phyloP scores from a whole-genome alignment of 805 yeast species.

The Ogataea methanolica region DNA sequence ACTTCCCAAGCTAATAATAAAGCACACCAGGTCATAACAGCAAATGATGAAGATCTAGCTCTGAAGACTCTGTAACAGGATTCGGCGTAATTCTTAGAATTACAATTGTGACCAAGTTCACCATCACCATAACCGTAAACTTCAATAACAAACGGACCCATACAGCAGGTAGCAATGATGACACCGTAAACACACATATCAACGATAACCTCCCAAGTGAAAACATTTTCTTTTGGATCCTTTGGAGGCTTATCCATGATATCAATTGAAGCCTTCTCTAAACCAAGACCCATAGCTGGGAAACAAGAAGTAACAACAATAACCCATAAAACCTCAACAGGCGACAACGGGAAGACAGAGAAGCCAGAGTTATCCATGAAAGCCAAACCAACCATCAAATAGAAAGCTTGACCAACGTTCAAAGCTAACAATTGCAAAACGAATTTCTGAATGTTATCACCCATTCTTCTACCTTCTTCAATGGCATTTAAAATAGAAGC shows the following conservation, averaged over 20 bases:
- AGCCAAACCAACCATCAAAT: constrained; percentile 66
- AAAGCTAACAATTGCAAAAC: constrained; percentile 69
- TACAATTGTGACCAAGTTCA: constrained; percentile 61
- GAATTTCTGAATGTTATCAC: constrained; percentile 72
- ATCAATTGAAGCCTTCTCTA: constrained; percentile 60
- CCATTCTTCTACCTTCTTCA: constrained; percentile 79
- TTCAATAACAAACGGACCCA: constrained; percentile 59
- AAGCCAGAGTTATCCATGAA: constrained; percentile 57
- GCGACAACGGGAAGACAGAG: constrained; percentile 80
- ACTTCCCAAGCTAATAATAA: constrained; percentile 82
- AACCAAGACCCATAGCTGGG: constrained; percentile 81
- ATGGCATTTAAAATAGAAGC: constrained; percentile 75
- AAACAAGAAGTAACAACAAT: constrained; percentile 74
- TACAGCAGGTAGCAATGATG: constrained; percentile 68
- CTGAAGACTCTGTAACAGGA: constrained; percentile 61
- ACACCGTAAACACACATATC: constrained; percentile 73
- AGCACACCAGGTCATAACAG: constrained; percentile 84
- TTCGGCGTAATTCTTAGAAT: constrained; percentile 35
- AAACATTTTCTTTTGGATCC: constrained; percentile 48
- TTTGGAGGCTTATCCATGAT: constrained; percentile 63
- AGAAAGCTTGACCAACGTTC: constrained; percentile 67
- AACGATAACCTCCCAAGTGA: constrained; percentile 59
- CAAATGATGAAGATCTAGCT: constrained; percentile 75
- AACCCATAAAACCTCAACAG: constrained; percentile 78
- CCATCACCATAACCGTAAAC: constrained; percentile 68